Percentiles rank a stretch among this genome's conserved stretches.
Evolutionary conservation across 305 asterid species (phyloP).

Genomic region (Fraxinus latifolia): DNA sequence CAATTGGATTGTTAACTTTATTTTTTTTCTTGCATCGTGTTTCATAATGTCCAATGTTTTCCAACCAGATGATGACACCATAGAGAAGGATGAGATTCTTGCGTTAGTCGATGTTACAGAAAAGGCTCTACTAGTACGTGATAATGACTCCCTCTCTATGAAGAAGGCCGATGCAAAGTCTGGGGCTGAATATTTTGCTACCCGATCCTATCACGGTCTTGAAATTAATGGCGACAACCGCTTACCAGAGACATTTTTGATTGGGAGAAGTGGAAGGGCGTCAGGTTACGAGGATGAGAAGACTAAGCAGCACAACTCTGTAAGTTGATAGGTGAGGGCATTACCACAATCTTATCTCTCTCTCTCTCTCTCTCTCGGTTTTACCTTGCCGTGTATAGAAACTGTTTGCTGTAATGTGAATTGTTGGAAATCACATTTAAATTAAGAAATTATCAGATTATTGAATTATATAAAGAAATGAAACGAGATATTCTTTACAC

Average conservation of each 20-base stretch:
- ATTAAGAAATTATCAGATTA: neutral
- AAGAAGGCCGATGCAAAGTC: conserved; percentile 49
- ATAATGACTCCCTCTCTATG: conserved; percentile 34
- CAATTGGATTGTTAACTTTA: neutral
- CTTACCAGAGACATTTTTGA: conserved; percentile 44
- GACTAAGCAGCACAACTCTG: neutral
- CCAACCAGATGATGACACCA: conserved; percentile 43
- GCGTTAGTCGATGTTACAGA: conserved; percentile 65
- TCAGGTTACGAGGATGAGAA: conserved; percentile 69
- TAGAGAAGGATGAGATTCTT: conserved; percentile 58
- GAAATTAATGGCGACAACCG: conserved; percentile 44
- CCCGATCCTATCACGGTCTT: conserved; percentile 79
- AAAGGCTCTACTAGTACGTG: conserved; percentile 70
- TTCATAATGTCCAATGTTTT: neutral
- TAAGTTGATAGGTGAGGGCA: neutral
- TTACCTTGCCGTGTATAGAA: neutral
- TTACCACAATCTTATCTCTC: neutral
- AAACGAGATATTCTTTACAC: neutral
- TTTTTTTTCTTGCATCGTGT: neutral
- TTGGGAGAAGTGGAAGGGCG: conserved; percentile 88
- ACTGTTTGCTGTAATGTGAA: neutral
- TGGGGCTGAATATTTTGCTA: conserved; percentile 81
- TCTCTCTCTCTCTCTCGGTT: neutral
- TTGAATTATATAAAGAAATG: neutral
- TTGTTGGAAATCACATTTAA: neutral